Evolutionary conservation across 164 flowering plant genomes (phyloP).

Genomic region (Magnolia officinalis): DNA sequence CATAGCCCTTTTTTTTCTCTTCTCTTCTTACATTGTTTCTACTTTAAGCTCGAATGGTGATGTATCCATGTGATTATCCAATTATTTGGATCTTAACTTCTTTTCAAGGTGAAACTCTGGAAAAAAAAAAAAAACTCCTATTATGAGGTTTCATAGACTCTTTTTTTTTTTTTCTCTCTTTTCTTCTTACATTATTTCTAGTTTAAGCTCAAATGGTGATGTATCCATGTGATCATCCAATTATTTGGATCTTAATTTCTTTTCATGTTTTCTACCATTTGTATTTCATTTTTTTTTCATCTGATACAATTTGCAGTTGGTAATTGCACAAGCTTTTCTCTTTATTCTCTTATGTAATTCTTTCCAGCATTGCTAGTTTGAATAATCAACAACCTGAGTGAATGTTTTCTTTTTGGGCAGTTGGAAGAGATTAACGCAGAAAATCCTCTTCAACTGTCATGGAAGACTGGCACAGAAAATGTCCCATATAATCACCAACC

Average conservation of each 20-base stretch:
- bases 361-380: background rate
- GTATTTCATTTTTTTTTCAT: background rate
- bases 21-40: too few species aligned
- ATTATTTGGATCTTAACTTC: background rate
- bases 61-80: background rate
- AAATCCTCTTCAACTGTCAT: conserved; percentile 30
- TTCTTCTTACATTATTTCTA: too few species aligned
- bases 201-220: too few species aligned
- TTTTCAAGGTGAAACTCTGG: too few species aligned
- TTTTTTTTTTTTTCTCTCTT: too few species aligned
- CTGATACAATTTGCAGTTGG: background rate
- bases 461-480: conserved; percentile 48
- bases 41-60: too few species aligned
- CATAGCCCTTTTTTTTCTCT: too few species aligned
- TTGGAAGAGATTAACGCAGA: conserved; percentile 19
- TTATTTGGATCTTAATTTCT: background rate
- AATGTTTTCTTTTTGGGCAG: conserved; percentile 10
- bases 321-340: background rate
- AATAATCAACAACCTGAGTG: background rate
- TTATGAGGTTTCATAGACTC: too few species aligned
- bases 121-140: too few species aligned
- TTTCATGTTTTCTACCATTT: too few species aligned
- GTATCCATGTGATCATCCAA: background rate
- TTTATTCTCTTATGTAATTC: background rate
- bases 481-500: conserved; percentile 33